Evolutionary conservation across 441 rosid species (phyloP).

Genomic region (Pelargonium citronellum): DNA sequence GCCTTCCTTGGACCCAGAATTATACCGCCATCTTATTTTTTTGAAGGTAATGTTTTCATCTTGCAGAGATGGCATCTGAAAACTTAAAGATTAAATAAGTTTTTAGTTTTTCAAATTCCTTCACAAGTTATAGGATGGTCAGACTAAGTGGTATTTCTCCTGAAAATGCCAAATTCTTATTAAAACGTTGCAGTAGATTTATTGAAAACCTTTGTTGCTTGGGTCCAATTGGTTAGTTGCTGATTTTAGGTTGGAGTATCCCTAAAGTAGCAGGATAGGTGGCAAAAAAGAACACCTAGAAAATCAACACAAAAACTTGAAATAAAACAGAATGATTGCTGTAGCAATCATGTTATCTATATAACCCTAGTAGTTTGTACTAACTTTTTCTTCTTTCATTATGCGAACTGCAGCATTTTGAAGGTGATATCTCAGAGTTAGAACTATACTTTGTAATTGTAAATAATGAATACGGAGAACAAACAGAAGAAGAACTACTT

Average conservation of each 20-base stretch:
- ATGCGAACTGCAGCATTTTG: slow-evolving; percentile 57
- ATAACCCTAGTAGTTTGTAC: not conserved
- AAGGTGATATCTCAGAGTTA: slow-evolving; percentile 71
- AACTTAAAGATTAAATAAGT: not conserved
- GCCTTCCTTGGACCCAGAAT: slow-evolving; percentile 95
- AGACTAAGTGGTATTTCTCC: not conserved
- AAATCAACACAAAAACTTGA: not conserved
- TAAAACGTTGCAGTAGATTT: not conserved
- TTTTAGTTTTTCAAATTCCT: not conserved
- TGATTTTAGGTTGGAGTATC: not conserved
- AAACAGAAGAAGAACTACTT: slow-evolving; percentile 88
- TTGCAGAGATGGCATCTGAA: not conserved
- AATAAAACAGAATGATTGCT: not conserved
- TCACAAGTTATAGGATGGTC: not conserved
- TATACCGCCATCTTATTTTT: slow-evolving; percentile 93
- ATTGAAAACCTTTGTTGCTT: not conserved
- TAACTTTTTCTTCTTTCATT: slow-evolving; percentile 11
- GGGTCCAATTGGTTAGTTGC: not conserved
- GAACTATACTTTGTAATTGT: slow-evolving; percentile 91
- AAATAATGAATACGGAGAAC: slow-evolving; percentile 95
- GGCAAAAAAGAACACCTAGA: not conserved
- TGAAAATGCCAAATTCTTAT: not conserved
- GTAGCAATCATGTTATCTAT: not conserved
- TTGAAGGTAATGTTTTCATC: slow-evolving; percentile 56
- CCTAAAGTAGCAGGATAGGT: not conserved